Evolutionary conservation across 306 rosid species (phyloP), one percentile per base, ranked within the genome.

Genomic region (Inga oerstediana): DNA sequence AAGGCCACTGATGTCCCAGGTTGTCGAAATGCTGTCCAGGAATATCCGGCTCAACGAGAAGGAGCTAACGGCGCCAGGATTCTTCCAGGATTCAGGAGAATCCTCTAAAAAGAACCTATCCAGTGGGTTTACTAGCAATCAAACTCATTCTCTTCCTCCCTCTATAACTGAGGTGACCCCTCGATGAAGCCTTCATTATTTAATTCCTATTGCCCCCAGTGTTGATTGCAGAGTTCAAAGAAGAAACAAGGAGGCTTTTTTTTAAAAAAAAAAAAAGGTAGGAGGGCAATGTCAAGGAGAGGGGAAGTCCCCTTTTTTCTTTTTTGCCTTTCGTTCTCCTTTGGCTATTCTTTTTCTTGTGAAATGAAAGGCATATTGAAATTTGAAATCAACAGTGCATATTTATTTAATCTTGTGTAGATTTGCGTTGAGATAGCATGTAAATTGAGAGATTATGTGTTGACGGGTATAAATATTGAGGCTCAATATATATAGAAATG

Each of bases 11-110:
- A 92, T 97, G 97, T 85, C 87, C 77, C 94, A 94, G 49, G 95
- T 92, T 5, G 86, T 94, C 17, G 86, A 92, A 71, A 97, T 97
- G 99, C 93, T 94, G n/a, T 87, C 97, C 16, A 90, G 90, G 86
- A 89, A 89, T 22, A 88, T 89, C 77, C 84, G 81, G 74, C 89
- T 97, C 44, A 94, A 94, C 39, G 99, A 94, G 80, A 91, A 88
- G 65, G 80, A 92, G 67, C 88, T 94, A 13, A 83, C 97, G 35
- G 87, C 95, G 45, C 99, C 99, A 1, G 99, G 98, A 41, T 88
- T 83, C 82, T 94, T 91, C 87, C 88, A 68, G 74, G 85, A 87
- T 79, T 65, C 82, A 8, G 89, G 81, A 67, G 83, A 74, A 79
- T 85, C 96, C 71, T 90, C 97, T 46, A 77, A 22, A 7, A 86